Conservation (phyloP, 768 basidiomycete genomes). For the Kwoniella botswanensis region DNA sequence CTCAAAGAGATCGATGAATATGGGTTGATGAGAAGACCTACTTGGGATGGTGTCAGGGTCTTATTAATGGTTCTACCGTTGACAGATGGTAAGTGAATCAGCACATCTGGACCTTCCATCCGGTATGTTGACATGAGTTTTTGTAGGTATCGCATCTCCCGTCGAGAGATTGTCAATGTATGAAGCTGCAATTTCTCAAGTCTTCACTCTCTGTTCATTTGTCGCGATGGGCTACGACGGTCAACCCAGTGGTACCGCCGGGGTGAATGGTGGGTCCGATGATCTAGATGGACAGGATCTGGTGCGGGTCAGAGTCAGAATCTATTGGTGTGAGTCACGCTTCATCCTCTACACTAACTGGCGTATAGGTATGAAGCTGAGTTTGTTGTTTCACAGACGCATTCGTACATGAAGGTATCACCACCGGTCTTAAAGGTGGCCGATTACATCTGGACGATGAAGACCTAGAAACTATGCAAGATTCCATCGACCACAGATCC, state of each 20-base stretch:
- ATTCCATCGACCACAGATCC: conserved; percentile 66
- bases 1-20: conserved; percentile 79
- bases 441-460: conserved; percentile 76
- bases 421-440: conserved; percentile 80
- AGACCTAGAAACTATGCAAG: conserved; percentile 75
- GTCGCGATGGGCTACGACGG: conserved; percentile 60
- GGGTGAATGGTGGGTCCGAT: conserved; percentile 62
- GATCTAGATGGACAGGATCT: conserved; percentile 62
- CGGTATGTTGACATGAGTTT: not conserved
- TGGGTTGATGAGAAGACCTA: conserved; percentile 76
- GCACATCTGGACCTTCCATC: not conserved
- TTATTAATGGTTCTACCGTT: conserved; percentile 80
- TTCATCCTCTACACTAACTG: not conserved
- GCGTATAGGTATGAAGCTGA: not conserved
- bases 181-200: conserved; percentile 81
- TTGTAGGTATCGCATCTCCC: conserved; percentile 61
- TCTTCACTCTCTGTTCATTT: conserved; percentile 73
- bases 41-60: conserved; percentile 83
- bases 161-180: conserved; percentile 69
- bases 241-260: conserved; percentile 28
- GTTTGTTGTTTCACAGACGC: conserved; percentile 60
- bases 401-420: conserved; percentile 81
- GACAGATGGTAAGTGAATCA: conserved; percentile 70
- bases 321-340: conserved; percentile 72
- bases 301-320: conserved; percentile 70